Conservation (phyloP, 1,139 yeast species). For the Debaryomyces subglobosus region DNA sequence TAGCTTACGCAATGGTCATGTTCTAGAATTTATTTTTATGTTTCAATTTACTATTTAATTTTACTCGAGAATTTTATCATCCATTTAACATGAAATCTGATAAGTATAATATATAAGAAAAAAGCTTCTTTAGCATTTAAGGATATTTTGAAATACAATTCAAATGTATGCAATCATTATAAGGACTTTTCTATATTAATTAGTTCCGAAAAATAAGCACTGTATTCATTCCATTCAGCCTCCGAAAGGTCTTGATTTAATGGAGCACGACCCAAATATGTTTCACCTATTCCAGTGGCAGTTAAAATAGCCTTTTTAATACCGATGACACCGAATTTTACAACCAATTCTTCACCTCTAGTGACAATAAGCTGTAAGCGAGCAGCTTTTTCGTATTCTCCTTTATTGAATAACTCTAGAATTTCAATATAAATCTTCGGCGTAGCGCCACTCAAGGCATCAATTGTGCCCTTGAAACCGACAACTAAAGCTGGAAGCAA, state of each 20-base stretch:
- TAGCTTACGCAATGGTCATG: too few relatives aligned
- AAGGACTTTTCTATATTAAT: slow-evolving; percentile 1
- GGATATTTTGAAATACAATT: too few relatives aligned
- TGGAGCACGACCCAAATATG: slow-evolving; percentile 33
- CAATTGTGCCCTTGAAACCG: slow-evolving; percentile 27
- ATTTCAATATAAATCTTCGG: slow-evolving; percentile 41
- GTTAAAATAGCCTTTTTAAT: slow-evolving; percentile 34
- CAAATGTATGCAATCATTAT: not conserved
- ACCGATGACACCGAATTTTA: slow-evolving; percentile 26
- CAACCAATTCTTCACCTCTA: slow-evolving; percentile 25
- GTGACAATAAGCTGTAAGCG: slow-evolving; percentile 23
- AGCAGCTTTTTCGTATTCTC: slow-evolving; percentile 20
- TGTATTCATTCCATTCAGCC: slow-evolving; percentile 6
- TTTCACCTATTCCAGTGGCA: slow-evolving; percentile 43
- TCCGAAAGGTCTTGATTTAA: slow-evolving; percentile 24
- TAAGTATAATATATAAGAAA: too few relatives aligned
- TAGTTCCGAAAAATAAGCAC: not conserved
- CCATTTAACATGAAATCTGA: too few relatives aligned
- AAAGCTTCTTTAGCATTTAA: too few relatives aligned
- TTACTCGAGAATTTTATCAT: too few relatives aligned
- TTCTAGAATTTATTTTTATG: too few relatives aligned
- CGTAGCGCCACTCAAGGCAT: slow-evolving; percentile 42
- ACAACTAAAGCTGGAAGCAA: slow-evolving; percentile 27
- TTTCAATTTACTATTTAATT: too few relatives aligned
- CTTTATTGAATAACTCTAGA: slow-evolving; percentile 20